These are phyloP conservation scores for Penicillium capsulatum DNA, from an alignment of 2,329 filamentous ascomycete genomes.

Conservation along the genomic window DNA sequence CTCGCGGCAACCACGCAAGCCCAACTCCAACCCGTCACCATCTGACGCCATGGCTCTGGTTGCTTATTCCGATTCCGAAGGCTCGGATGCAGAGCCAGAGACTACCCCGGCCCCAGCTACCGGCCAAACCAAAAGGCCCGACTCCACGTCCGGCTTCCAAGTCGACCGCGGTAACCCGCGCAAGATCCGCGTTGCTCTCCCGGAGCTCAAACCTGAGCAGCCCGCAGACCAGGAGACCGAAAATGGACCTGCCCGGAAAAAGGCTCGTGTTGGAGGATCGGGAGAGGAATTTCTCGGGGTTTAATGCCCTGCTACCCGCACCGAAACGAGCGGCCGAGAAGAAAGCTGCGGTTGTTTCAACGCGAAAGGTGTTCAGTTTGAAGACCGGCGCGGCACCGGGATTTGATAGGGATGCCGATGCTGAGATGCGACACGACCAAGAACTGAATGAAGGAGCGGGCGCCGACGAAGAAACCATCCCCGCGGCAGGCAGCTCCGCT, in stretches of 20 bases:
- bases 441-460: slow-evolving; percentile 29
- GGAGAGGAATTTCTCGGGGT: slow-evolving; percentile 70
- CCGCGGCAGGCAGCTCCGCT: slow-evolving; percentile 24
- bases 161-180: slow-evolving; percentile 75
- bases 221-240: slow-evolving; percentile 37
- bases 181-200: slow-evolving; percentile 79
- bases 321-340: slow-evolving; percentile 58
- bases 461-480: slow-evolving; percentile 31
- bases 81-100: slow-evolving; percentile 57
- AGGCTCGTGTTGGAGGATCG: slow-evolving; percentile 57
- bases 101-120: slow-evolving; percentile 22
- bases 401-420: slow-evolving; percentile 62
- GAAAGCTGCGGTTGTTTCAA: slow-evolving; percentile 35
- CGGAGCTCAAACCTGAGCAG: slow-evolving; percentile 49
- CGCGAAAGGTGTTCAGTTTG: slow-evolving; percentile 62
- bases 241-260: slow-evolving; percentile 64
- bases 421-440: slow-evolving; percentile 32
- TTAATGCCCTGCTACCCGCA: slow-evolving; percentile 81
- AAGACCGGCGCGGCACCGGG: slow-evolving; percentile 81
- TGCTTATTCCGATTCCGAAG: slow-evolving; percentile 75
- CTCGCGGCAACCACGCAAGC: too few species aligned
- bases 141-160: slow-evolving; percentile 65
- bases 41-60: slow-evolving; percentile 65
- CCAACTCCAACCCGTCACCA: background rate
- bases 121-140: slow-evolving; percentile 16